Conservation (phyloP, 2,329 filamentous ascomycete genomes). For the Sclerotinia spermophila region DNA sequence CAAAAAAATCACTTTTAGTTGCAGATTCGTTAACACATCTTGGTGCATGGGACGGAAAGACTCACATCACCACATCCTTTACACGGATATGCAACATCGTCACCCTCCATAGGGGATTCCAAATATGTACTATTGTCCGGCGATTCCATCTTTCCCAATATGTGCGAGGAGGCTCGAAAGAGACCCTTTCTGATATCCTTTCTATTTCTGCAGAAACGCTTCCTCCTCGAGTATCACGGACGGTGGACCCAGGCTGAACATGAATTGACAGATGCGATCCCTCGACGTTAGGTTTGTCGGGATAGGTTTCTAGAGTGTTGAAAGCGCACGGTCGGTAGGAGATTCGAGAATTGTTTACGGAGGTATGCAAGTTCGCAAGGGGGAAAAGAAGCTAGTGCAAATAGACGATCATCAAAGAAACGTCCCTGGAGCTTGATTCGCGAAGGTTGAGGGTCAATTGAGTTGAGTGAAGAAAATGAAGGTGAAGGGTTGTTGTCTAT, state of each 20-base stretch:
- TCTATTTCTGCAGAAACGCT: constrained; percentile 24
- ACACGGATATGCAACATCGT: constrained; percentile 79
- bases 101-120: constrained; percentile 58
- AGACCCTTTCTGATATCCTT: constrained; percentile 23
- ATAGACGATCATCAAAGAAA: constrained; percentile 15
- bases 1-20: constrained; percentile 28
- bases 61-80: constrained; percentile 89
- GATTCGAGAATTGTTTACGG: constrained; percentile 17
- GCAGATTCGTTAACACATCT: constrained; percentile 13
- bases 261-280: constrained; percentile 31
- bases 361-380: constrained; percentile 16
- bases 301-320: constrained; percentile 6
- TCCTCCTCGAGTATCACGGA: constrained; percentile 29
- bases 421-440: constrained; percentile 14
- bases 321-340: constrained; percentile 14
- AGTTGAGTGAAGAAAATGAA: constrained; percentile 13
- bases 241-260: constrained; percentile 26
- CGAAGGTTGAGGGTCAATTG: neutral
- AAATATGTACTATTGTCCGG: constrained; percentile 46
- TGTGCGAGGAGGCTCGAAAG: constrained; percentile 18
- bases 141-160: constrained; percentile 47
- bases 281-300: constrained; percentile 24
- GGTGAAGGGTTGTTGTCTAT: neutral
- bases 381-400: constrained; percentile 13
- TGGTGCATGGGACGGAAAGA: constrained; percentile 26